Evolutionary conservation across 257 asterid species (phyloP).

Genomic region (Gentiana dahurica): DNA sequence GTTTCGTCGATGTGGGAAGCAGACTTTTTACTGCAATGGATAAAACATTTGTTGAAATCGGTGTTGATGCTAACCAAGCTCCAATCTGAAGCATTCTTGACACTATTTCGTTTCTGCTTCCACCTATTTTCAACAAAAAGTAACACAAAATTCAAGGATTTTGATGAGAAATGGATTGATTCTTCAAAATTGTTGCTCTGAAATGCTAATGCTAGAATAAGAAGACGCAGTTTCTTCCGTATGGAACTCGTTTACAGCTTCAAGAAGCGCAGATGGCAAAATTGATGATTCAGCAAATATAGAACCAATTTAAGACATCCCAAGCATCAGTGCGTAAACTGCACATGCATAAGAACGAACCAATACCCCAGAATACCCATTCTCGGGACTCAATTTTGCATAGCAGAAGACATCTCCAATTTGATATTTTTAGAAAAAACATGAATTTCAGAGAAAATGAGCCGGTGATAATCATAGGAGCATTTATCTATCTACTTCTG

Average conservation of each 20-base stretch:
- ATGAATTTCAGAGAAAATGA: no score
- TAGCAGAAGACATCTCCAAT: no score
- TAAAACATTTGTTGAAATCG: constrained; percentile 45
- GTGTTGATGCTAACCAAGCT: constrained; percentile 77
- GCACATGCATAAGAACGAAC: no score
- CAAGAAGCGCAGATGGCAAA: constrained; percentile 54
- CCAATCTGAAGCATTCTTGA: constrained; percentile 71
- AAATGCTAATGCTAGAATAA: constrained; percentile 20
- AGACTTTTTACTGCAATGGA: constrained; percentile 47
- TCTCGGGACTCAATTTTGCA: no score
- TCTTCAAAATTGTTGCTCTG: constrained; percentile 47
- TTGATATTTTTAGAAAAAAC: no score
- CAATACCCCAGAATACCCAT: no score
- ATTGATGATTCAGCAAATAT: constrained; percentile 52
- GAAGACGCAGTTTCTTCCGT: constrained; percentile 26
- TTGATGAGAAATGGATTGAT: constrained; percentile 50
- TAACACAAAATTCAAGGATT: constrained; percentile 35
- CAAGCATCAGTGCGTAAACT: constrained; percentile 9
- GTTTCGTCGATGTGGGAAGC: constrained; percentile 36
- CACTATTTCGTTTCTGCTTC: constrained; percentile 26
- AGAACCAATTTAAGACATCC: constrained; percentile 55
- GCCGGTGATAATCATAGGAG: no score
- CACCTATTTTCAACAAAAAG: constrained; percentile 33
- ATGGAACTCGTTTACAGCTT: constrained; percentile 44
- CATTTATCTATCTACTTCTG: no score